phyloP scores from a whole-genome alignment of 768 basidiomycete species.

The Galerina sulciceps region DNA sequence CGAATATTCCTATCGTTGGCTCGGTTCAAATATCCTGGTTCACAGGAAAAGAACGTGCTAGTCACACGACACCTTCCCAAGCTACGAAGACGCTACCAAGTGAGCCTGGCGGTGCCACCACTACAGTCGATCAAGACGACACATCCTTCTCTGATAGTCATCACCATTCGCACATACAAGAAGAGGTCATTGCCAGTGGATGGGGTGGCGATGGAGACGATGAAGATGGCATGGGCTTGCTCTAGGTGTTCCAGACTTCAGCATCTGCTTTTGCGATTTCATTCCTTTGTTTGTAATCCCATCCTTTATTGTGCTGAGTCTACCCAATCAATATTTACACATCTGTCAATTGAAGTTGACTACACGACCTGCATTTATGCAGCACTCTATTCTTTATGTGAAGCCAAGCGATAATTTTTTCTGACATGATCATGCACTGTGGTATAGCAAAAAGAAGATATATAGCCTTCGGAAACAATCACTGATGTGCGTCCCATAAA shows the following conservation, averaged over 20 bases:
- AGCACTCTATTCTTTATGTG: too few relatives aligned
- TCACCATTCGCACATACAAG: constrained; percentile 32
- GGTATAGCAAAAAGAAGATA: too few relatives aligned
- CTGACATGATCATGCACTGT: too few relatives aligned
- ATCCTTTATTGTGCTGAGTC: too few relatives aligned
- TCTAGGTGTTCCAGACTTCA: constrained; percentile 25
- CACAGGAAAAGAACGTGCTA: constrained; percentile 34
- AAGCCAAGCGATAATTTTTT: too few relatives aligned
- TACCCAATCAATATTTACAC: too few relatives aligned
- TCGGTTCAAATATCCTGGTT: constrained; percentile 73
- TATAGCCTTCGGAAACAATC: too few relatives aligned
- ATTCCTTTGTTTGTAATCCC: too few relatives aligned
- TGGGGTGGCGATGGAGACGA: constrained; percentile 76
- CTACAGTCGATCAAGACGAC: constrained; percentile 23
- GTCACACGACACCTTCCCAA: constrained; percentile 21
- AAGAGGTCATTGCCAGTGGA: constrained; percentile 69
- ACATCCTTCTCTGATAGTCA: constrained; percentile 33
- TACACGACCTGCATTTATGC: too few relatives aligned
- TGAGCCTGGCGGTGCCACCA: constrained; percentile 12
- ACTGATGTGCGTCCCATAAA: too few relatives aligned
- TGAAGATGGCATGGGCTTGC: constrained; percentile 78
- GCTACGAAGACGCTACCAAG: constrained; percentile 20
- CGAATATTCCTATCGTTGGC: constrained; percentile 67
- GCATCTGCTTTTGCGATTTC: too few relatives aligned
- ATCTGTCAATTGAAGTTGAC: too few relatives aligned